phyloP scores from a whole-genome alignment of 352 stramenopile genomes.

The Globisporangium heterothallicum region DNA sequence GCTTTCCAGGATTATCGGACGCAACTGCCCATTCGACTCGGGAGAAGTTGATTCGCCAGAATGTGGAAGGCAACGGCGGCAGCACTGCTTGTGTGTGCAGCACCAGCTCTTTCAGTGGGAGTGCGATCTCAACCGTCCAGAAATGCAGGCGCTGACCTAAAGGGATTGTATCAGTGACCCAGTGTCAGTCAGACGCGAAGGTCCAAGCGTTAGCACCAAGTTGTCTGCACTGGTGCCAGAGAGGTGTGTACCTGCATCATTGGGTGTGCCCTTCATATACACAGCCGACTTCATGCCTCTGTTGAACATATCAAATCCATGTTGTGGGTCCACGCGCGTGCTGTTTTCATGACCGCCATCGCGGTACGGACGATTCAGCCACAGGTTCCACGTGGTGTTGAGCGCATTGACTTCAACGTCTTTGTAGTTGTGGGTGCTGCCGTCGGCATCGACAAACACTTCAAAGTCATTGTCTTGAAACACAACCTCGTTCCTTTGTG shows the following conservation, averaged over 20 bases:
- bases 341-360: constrained; percentile 82
- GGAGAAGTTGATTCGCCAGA: constrained; percentile 88
- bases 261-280: constrained; percentile 50
- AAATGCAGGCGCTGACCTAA: constrained; percentile 43
- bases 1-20: constrained; percentile 14
- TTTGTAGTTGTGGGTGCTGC: constrained; percentile 85
- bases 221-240: too few species aligned
- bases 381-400: constrained; percentile 88
- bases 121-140: constrained; percentile 79
- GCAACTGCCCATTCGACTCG: constrained; percentile 73
- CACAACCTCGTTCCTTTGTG: constrained; percentile 56
- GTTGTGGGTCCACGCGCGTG: constrained; percentile 52
- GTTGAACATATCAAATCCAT: constrained; percentile 67
- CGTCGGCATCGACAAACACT: constrained; percentile 83
- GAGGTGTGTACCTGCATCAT: constrained; percentile 38
- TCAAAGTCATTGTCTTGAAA: constrained; percentile 91
- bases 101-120: constrained; percentile 59
- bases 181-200: neutral
- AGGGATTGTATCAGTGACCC: neutral
- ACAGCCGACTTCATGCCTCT: constrained; percentile 43
- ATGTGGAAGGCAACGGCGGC: constrained; percentile 30
- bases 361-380: constrained; percentile 82
- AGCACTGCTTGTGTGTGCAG: constrained; percentile 26
- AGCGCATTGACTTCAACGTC: constrained; percentile 88
- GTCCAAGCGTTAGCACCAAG: neutral